A percentile compares a stretch with the other conserved stretches of the same genome.
Conservation (phyloP, 352 stramenopile genomes). For the Pelagophyceae sp. region DNA sequence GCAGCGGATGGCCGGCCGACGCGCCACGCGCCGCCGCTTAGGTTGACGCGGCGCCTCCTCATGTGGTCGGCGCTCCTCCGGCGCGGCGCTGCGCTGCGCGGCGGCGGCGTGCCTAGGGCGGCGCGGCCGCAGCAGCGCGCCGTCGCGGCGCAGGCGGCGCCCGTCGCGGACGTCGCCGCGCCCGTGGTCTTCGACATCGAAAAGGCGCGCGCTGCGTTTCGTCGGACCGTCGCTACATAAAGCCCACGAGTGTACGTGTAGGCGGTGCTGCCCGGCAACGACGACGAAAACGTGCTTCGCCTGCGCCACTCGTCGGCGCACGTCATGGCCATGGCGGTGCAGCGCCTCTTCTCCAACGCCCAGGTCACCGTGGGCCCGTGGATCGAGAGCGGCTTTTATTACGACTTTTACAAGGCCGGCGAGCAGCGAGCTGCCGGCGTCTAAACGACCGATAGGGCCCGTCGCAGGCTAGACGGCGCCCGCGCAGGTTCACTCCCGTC, state of each 20-base stretch:
- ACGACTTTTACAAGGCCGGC: constrained; percentile 66
- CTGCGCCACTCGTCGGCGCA: constrained; percentile 65
- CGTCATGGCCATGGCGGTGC: constrained; percentile 74
- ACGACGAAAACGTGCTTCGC: constrained; percentile 55
- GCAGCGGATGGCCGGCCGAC: no score
- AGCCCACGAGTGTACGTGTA: not conserved
- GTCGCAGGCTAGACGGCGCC: constrained; percentile 37
- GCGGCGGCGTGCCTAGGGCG: no score
- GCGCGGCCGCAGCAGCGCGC: no score
- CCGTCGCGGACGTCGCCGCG: no score
- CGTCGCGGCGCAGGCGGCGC: not conserved
- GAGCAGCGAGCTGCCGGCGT: no score
- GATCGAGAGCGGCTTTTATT: constrained; percentile 74
- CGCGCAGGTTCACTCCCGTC: constrained; percentile 50
- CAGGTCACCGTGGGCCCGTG: constrained; percentile 75
- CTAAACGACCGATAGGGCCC: constrained; percentile 43
- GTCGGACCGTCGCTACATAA: not conserved
- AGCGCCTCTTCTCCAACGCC: constrained; percentile 54
- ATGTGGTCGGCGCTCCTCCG: no score
- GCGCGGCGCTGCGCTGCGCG: no score
- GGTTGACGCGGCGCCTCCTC: no score
- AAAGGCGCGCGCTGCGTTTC: not conserved
- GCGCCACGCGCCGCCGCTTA: no score
- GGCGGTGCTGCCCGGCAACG: constrained; percentile 62
- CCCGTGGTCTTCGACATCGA: not conserved